These are phyloP conservation scores for Wallacemonas sp. DNA, from an alignment of 208 protist species.

Conservation along the genomic window DNA sequence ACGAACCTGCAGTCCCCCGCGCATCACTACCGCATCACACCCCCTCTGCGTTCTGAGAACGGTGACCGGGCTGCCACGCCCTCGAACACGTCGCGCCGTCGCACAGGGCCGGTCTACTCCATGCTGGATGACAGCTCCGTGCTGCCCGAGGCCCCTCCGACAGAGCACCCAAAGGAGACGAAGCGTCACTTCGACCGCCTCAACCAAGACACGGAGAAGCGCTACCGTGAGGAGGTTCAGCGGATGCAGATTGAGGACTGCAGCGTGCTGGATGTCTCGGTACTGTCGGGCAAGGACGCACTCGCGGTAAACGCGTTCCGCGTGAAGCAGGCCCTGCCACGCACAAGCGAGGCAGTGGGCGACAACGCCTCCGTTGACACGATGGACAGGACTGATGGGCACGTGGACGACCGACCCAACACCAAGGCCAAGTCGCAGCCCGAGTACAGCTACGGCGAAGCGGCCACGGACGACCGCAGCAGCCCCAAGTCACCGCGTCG, in stretches of 20 bases:
- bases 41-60: conserved; percentile 8
- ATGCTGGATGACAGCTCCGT: conserved; percentile 15
- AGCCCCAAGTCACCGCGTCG: too few relatives aligned
- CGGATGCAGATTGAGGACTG: conserved; percentile 24
- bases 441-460: conserved; percentile 12
- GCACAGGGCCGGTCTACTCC: conserved; percentile 1
- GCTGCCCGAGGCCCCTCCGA: conserved; percentile 12
- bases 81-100: conserved; percentile 1
- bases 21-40: conserved; percentile 31
- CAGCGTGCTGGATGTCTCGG: conserved; percentile 25
- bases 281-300: conserved; percentile 15
- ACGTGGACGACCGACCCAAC: not conserved
- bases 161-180: not conserved
- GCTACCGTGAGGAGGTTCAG: conserved; percentile 12
- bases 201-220: conserved; percentile 19
- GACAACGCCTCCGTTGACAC: not conserved
- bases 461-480: not conserved
- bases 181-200: conserved; percentile 24
- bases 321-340: conserved; percentile 16
- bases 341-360: not conserved
- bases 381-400: not conserved
- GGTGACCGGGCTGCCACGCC: not conserved
- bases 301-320: conserved; percentile 26
- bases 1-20: conserved; percentile 14
- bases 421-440: not conserved